A percentile compares a stretch with the other conserved stretches of the same genome.
Conservation (phyloP, 352 stramenopile species). For the Blastocystis sp. region DNA sequence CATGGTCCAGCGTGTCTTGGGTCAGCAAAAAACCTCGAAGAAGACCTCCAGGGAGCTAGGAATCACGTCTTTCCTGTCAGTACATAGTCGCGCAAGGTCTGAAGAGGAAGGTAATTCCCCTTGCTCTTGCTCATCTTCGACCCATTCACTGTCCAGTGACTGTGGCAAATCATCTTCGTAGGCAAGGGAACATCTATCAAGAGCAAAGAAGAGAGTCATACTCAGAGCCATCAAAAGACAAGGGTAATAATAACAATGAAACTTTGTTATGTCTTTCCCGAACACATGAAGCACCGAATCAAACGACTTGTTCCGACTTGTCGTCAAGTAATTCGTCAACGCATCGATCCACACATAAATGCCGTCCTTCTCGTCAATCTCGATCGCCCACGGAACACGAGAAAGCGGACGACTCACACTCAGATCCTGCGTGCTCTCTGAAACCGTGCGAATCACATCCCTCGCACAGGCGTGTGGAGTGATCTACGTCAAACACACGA, state of each 20-base stretch:
- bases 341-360: conserved; percentile 99
- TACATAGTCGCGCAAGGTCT: conserved; percentile 80
- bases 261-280: conserved; percentile 97
- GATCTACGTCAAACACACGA: conserved; percentile 76
- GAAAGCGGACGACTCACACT: conserved; percentile 88
- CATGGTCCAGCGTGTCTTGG: conserved; percentile 74
- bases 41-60: conserved; percentile 74
- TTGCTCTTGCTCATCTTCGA: conserved; percentile 98
- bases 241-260: conserved; percentile 69
- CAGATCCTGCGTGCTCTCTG: conserved; percentile 84
- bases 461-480: conserved; percentile 82
- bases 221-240: conserved; percentile 55
- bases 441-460: conserved; percentile 75
- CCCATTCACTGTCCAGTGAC: conserved; percentile 94
- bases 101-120: conserved; percentile 93
- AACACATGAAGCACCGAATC: conserved; percentile 72
- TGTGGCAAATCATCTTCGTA: conserved; percentile 89
- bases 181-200: conserved; percentile 82
- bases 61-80: conserved; percentile 65
- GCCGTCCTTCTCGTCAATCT: conserved; percentile 82
- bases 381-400: conserved; percentile 90
- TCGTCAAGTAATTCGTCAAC: conserved; percentile 94
- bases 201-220: background rate
- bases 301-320: conserved; percentile 44
- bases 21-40: conserved; percentile 82